Conservation (phyloP, 2,329 filamentous ascomycete species). For the Teratosphaeria epicoccoides region DNA sequence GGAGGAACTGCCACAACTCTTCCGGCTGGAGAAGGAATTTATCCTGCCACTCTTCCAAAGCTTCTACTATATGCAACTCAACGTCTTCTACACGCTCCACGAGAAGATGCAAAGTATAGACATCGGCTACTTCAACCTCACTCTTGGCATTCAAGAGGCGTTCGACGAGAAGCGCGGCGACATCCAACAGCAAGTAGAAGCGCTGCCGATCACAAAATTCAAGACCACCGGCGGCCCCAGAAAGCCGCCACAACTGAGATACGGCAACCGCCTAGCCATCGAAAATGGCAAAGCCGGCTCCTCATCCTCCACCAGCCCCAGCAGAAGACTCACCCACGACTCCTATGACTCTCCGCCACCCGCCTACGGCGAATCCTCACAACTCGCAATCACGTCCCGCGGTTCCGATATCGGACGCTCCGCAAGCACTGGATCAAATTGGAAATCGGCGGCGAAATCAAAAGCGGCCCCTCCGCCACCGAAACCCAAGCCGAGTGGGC, state of each 20-base stretch:
- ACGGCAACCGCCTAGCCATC: constrained; percentile 25
- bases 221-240: constrained; percentile 67
- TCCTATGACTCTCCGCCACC: constrained; percentile 16
- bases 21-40: constrained; percentile 81
- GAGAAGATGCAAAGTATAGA: constrained; percentile 96
- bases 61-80: constrained; percentile 99
- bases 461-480: constrained; percentile 42
- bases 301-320: constrained; percentile 1
- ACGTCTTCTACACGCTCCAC: constrained; percentile 96
- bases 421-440: constrained; percentile 26
- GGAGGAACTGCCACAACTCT: constrained; percentile 87
- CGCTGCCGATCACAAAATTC: constrained; percentile 76
- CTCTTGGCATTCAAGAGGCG: constrained; percentile 79
- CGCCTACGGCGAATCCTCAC: constrained; percentile 11
- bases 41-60: constrained; percentile 96
- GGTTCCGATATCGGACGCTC: constrained; percentile 21
- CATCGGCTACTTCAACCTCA: constrained; percentile 94
- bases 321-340: constrained; percentile 15
- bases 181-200: constrained; percentile 74
- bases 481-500: constrained; percentile 56
- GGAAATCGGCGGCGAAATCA: constrained; percentile 36
- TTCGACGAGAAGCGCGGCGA: constrained; percentile 83
- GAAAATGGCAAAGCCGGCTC: constrained; percentile 15
- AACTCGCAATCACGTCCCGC: constrained; percentile 1
- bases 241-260: constrained; percentile 43